Conservation (phyloP, 73 alveolate genomes). For the Tetrahymena malaccensis region DNA sequence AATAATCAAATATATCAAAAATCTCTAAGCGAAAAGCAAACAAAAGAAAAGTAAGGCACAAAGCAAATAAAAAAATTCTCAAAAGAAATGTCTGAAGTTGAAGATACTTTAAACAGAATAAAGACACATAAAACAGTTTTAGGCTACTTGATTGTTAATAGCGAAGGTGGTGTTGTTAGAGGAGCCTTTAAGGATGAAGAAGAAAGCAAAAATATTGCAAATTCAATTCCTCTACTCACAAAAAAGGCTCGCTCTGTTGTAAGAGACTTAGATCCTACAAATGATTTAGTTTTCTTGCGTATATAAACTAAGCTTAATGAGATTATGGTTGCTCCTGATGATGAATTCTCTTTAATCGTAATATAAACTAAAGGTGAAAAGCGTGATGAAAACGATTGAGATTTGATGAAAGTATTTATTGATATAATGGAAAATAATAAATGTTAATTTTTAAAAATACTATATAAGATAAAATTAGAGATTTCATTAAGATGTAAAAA, state of each 20-base stretch:
- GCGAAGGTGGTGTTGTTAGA: constrained; percentile 27
- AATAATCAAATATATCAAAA: not conserved
- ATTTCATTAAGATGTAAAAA: not conserved
- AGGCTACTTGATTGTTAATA: constrained; percentile 12
- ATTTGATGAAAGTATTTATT: not conserved
- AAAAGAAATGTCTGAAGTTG: constrained; percentile 10
- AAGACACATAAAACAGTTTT: constrained; percentile 28
- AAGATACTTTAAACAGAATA: constrained; percentile 24
- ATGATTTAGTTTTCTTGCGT: constrained; percentile 92
- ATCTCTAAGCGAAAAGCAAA: not conserved
- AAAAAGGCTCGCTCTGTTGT: constrained; percentile 77
- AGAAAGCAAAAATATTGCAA: constrained; percentile 21
- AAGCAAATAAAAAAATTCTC: not conserved
- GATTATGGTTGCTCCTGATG: constrained; percentile 96
- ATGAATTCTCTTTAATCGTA: constrained; percentile 84
- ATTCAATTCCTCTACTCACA: constrained; percentile 55
- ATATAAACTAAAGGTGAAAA: constrained; percentile 68
- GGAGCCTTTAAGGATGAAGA: constrained; percentile 3
- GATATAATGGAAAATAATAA: not conserved
- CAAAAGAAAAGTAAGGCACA: not conserved
- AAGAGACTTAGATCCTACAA: constrained; percentile 75
- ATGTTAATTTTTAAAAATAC: not conserved
- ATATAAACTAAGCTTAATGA: constrained; percentile 91
- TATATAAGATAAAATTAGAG: too few species aligned
- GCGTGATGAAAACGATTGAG: constrained; percentile 34